phyloP scores from a whole-genome alignment of 2,329 filamentous ascomycete genomes.

The Gnomoniopsis sp. region DNA sequence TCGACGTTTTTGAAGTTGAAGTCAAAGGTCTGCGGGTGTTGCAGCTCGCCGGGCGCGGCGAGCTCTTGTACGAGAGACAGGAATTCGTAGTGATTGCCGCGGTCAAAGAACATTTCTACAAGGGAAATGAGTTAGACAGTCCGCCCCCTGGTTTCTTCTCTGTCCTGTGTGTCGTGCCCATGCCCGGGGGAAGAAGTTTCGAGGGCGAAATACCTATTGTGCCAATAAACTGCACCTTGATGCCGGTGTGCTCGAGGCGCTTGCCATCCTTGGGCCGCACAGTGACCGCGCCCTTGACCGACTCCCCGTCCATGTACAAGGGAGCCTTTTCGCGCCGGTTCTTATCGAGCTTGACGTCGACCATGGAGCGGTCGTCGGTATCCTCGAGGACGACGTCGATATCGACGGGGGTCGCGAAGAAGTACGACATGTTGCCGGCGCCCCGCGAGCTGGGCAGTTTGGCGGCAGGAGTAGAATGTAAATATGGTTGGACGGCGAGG shows the following conservation, averaged over 20 bases:
- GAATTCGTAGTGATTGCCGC: constrained; percentile 99
- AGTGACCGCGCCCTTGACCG: constrained; percentile 93
- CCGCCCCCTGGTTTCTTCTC: background rate
- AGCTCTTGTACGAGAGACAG: constrained; percentile 95
- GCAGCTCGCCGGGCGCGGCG: constrained; percentile 92
- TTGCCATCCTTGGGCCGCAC: constrained; percentile 97
- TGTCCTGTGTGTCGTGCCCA: too few species aligned
- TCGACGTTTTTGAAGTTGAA: constrained; percentile 99
- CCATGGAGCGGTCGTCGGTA: constrained; percentile 87
- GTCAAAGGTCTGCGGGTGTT: constrained; percentile 96
- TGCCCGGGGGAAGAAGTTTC: too few species aligned
- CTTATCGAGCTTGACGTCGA: constrained; percentile 98
- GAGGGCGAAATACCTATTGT: constrained; percentile 70
- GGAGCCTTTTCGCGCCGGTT: constrained; percentile 95
- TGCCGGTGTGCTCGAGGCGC: constrained; percentile 93
- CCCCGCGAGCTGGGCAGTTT: constrained; percentile 17
- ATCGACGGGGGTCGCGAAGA: constrained; percentile 97
- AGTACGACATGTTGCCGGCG: constrained; percentile 75
- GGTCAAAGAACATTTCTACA: constrained; percentile 99
- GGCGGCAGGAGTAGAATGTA: constrained; percentile 14
- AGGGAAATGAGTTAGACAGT: background rate
- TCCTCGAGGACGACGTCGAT: constrained; percentile 98
- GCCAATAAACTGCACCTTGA: constrained; percentile 99
- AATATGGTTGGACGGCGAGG: background rate
- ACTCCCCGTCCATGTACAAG: constrained; percentile 96